Evolutionary conservation across 2,329 filamentous ascomycete genomes (phyloP), one percentile per base, ranked within the genome.

Genomic region (Fusarium brevicatenulatum): DNA sequence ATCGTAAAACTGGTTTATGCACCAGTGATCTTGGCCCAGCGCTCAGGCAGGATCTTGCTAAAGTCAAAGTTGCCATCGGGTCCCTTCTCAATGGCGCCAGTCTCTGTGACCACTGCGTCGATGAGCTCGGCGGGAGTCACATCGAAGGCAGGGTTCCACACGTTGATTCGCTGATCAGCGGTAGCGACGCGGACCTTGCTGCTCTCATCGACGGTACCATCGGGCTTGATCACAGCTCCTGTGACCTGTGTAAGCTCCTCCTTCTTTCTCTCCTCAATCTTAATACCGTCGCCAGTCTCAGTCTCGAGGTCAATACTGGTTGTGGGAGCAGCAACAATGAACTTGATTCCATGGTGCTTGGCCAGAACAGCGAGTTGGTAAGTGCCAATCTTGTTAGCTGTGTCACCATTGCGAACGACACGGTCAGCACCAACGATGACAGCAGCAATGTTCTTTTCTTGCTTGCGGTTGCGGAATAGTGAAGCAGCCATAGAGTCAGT

Each of bases 61-160:
- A 91, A 90, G 77, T 91, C 85, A 77, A 97, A 98, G 28, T 82
- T 84, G 4, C 94, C 95, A 65, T 91, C 86, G 7, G 84, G 80
- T 50, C 89, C 90, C 85, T 95, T 97, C 78, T 94, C 91, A 7
- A 97, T 91, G 12, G 95, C 93, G 1, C 95, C 95, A 76, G 92
- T 91, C 83, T 99, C 96, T 0, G 96, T 99, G 72, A 98, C 93
- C 65, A 99, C 92, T 5, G 93, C 95, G 82, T 99, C 96, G 73
- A 99, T 98, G 59, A 98, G 85, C 71, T 90, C 90, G 42, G 93
- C 90, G 0, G 96, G 95, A 15, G 96, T 99, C 39, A 99, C 93
- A 79, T 99, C 96, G 80, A 99, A 99, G 0, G 95, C 93, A 37
- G 96, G 96, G 81, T 99, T 99, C 95, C 96, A 99, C 13, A 98